Percentiles rank a stretch among this genome's conserved stretches.
These are phyloP conservation scores for Candida sanyaensis DNA, from an alignment of 1,139 yeast genomes.

Conservation along the genomic window DNA sequence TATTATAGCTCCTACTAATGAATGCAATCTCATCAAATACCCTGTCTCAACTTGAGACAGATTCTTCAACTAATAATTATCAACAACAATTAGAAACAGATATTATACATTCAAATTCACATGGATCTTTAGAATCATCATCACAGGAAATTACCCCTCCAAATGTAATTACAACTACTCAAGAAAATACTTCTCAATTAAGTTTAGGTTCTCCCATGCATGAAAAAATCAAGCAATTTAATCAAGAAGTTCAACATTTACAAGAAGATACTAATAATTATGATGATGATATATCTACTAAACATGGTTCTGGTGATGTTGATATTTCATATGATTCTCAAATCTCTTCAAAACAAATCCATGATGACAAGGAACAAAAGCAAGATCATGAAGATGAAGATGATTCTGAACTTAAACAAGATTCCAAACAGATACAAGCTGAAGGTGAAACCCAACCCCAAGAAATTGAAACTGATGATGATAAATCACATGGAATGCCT, in stretches of 20 bases:
- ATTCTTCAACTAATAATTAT: background rate
- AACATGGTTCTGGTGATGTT: slow-evolving; percentile 1
- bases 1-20: background rate
- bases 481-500: slow-evolving; percentile 9
- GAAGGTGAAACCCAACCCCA: slow-evolving; percentile 3
- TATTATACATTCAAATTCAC: background rate
- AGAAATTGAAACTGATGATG: background rate
- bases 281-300: slow-evolving; percentile 3
- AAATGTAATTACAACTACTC: background rate
- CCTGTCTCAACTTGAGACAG: background rate
- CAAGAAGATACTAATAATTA: background rate
- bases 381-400: slow-evolving; percentile 3
- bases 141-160: background rate
- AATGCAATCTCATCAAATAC: slow-evolving; percentile 2
- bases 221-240: slow-evolving; percentile 11
- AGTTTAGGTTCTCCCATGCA: slow-evolving; percentile 17
- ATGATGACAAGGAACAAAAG: background rate
- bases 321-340: background rate
- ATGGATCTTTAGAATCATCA: background rate
- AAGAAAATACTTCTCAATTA: slow-evolving; percentile 2
- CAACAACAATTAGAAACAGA: background rate
- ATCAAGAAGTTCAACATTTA: background rate
- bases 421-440: background rate
- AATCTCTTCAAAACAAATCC: background rate
- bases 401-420: background rate